A percentile compares a stretch with the other conserved stretches of the same genome.
phyloP scores from a whole-genome alignment of 805 yeast species.

The Middelhovenomyces tepae region DNA sequence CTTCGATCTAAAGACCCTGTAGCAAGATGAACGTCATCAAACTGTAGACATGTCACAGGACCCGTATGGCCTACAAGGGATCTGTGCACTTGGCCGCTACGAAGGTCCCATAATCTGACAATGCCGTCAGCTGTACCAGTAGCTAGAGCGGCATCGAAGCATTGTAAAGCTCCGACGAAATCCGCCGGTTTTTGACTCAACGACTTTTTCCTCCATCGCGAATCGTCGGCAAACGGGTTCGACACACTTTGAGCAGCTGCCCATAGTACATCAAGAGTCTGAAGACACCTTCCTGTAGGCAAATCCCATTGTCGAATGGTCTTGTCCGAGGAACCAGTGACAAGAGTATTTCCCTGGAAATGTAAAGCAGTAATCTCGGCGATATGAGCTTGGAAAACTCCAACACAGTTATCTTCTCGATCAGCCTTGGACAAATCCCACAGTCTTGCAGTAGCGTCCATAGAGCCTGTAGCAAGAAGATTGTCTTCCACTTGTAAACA shows the following conservation, averaged over 20 bases:
- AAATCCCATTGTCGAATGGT: slow-evolving; percentile 74
- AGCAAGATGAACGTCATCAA: slow-evolving; percentile 54
- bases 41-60: slow-evolving; percentile 57
- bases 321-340: slow-evolving; percentile 62
- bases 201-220: slow-evolving; percentile 6
- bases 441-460: slow-evolving; percentile 51
- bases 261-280: slow-evolving; percentile 62
- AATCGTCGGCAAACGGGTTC: slow-evolving; percentile 6
- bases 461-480: slow-evolving; percentile 46
- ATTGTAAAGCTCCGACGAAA: slow-evolving; percentile 59
- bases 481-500: slow-evolving; percentile 52
- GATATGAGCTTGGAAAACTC: slow-evolving; percentile 54
- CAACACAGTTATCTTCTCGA: slow-evolving; percentile 30
- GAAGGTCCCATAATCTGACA: slow-evolving; percentile 67
- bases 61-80: slow-evolving; percentile 60
- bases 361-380: slow-evolving; percentile 58
- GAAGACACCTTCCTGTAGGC: slow-evolving; percentile 53
- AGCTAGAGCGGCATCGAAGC: slow-evolving; percentile 68
- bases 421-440: slow-evolving; percentile 42
- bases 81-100: slow-evolving; percentile 58
- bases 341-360: slow-evolving; percentile 43
- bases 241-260: slow-evolving; percentile 34
- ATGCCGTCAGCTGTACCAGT: slow-evolving; percentile 72
- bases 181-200: slow-evolving; percentile 21
- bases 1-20: slow-evolving; percentile 59